These are phyloP conservation scores for Termitomyces sp. DNA, from an alignment of 768 basidiomycete genomes.

Conservation along the genomic window DNA sequence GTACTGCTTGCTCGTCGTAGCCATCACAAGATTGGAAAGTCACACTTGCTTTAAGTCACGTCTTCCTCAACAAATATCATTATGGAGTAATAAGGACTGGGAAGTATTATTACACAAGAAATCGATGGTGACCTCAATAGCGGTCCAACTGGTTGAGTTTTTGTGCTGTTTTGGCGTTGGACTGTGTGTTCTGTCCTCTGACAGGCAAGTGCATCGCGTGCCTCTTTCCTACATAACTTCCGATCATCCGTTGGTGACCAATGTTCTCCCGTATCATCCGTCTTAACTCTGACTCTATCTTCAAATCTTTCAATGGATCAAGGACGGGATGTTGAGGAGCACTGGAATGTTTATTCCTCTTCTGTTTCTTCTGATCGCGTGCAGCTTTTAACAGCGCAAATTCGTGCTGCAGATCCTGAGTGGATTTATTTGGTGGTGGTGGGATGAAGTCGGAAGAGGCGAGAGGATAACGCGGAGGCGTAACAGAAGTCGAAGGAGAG, in stretches of 20 bases:
- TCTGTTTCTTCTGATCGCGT: conserved; percentile 25
- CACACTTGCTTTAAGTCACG: conserved; percentile 24
- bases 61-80: background rate
- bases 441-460: conserved; percentile 50
- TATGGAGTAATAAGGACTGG: background rate
- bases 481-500: conserved; percentile 72
- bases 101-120: conserved; percentile 2
- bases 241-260: conserved; percentile 88
- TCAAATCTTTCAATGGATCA: conserved; percentile 70
- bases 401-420: conserved; percentile 34
- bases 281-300: conserved; percentile 84
- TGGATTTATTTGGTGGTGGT: conserved; percentile 36
- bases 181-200: conserved; percentile 89
- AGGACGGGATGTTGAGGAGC: conserved; percentile 17
- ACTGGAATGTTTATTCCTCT: conserved; percentile 18
- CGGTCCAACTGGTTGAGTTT: conserved; percentile 87
- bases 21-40: conserved; percentile 36
- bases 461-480: conserved; percentile 62
- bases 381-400: conserved; percentile 27
- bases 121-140: conserved; percentile 16
- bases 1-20: conserved; percentile 76
- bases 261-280: conserved; percentile 87
- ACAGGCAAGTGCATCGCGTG: conserved; percentile 94
- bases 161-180: conserved; percentile 85
- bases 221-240: conserved; percentile 87